Conservation (phyloP, 495 filamentous ascomycete species). For the Baudoinia panamericana region DNA sequence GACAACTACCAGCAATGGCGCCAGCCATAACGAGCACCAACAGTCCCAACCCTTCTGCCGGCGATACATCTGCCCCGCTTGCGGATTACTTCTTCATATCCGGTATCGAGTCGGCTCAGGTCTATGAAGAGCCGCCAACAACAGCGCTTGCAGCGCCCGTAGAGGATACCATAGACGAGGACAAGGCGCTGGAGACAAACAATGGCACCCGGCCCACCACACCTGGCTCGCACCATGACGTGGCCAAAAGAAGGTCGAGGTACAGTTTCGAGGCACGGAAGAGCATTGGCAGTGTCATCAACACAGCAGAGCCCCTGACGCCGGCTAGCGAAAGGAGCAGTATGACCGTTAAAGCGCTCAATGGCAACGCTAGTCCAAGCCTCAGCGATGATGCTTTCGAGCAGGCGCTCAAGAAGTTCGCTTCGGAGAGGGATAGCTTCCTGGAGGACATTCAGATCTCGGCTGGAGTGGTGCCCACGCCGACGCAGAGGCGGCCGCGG, state of each 20-base stretch:
- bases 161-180: slow-evolving; percentile 72
- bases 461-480: slow-evolving; percentile 50
- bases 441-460: slow-evolving; percentile 82
- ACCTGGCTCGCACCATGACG: slow-evolving; percentile 34
- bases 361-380: slow-evolving; percentile 18
- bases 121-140: slow-evolving; percentile 37
- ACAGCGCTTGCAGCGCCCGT: slow-evolving; percentile 34
- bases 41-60: slow-evolving; percentile 10
- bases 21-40: slow-evolving; percentile 10
- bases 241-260: slow-evolving; percentile 47
- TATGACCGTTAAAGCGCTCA: slow-evolving; percentile 53
- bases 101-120: slow-evolving; percentile 61
- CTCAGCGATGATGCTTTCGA: slow-evolving; percentile 75
- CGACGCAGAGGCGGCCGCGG: slow-evolving; percentile 41
- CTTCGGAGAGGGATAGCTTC: slow-evolving; percentile 84
- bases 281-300: slow-evolving; percentile 52
- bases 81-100: slow-evolving; percentile 99
- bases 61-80: slow-evolving; percentile 56
- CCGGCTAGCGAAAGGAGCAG: slow-evolving; percentile 80
- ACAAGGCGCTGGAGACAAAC: slow-evolving; percentile 36
- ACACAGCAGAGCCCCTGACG: slow-evolving; percentile 22
- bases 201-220: slow-evolving; percentile 41
- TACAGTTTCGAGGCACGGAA: slow-evolving; percentile 48
- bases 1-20: slow-evolving; percentile 6
- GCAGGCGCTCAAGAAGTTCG: slow-evolving; percentile 81